Base-by-base conservation (phyloP, 2,329 filamentous ascomycete species). In the Aureobasidium sp. region DNA sequence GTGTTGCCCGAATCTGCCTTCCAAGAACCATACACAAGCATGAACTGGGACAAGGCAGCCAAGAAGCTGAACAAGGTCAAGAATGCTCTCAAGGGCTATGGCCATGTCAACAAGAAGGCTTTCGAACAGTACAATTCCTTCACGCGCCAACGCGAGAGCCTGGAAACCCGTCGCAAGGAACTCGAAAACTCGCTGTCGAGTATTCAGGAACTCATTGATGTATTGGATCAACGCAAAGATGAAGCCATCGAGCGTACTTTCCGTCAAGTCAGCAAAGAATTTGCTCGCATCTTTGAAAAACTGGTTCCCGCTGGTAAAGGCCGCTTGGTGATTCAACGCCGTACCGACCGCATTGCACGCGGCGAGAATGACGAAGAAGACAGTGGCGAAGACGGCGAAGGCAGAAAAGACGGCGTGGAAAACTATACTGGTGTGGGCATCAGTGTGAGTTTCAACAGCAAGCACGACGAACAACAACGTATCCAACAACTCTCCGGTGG, bases 41-140 rank as follows among this genome's bases (percentile, higher is more conserved):
- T 91, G 73, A 88, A 91, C 67, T 85, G 87, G 29, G 90, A 92
- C 65, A 84, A 72, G 67, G 75, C 71, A 60, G 81, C 82, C 59
- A 83, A 82, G 70, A 86, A 87, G 62, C 84, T 97, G 27, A 91
- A 94, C 76, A 95, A 92, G 70, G 91, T 93, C 70, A 95, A 96
- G 66, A 90, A 96, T 68, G 86, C 89, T 0, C 81, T 97, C 60
- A 97, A 97, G 78, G 96, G 97, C 73, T 97, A 94, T 77, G 91
- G 91, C 61, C 91, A 97, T 70, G 92, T 99, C 77, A 99, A 99
- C 83, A 99, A 97, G 78, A 97, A 99, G 77, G 94, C 94, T 0
- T 96, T 97, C 72, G 95, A 99, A 76, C 94, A 99, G 74, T 99
- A 97, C 79, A 95, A 93, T 77, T 96, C 87, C 77, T 99, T 97